Base-by-base conservation (phyloP, 2,329 filamentous ascomycete genomes). In the Alternaria tenuissima region DNA sequence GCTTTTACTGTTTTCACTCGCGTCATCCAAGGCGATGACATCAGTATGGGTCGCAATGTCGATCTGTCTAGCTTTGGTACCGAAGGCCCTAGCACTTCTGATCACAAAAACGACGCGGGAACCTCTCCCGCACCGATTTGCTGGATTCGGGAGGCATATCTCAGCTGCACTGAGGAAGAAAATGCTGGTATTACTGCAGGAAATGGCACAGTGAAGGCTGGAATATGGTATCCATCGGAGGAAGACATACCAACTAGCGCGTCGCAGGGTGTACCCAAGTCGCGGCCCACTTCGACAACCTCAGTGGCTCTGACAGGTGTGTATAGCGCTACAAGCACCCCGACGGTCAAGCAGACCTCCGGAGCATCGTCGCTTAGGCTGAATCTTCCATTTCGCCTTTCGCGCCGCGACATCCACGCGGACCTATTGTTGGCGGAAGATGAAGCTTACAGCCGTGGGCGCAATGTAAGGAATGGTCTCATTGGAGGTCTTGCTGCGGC, bases 31-130 rank as follows among this genome's bases (percentile, higher is more conserved):
- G 83, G 83, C 36, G 79, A 76, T 7, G 83, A 84, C 55, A 74
- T 86, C 38, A 78, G 81, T 20, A 83, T 80, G 3, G 84, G 83
- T 24, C 82, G 83, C 44, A 66, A 77, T 2, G 80, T 88, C 60
- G 77, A 87, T 66, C 77, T 86, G 7, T 75, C 81, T 0, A 77
- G 69, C 1, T 91, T 86, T 73, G 81, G 81, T 57, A 89, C 87
- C 1, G 81, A 83, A 11, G 90, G 90, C 0, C 80, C 85, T 1
- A 76, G 79, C 2, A 86, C 87, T 64, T 82, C 89, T 2, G 88
- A 85, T 0, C 81, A 86, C 60, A 86, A 81, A 0, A 86, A 87
- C 66, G 80, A 80, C 51, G 73, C 86, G 3, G 85, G 86, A 16
- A 78, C 82, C n/a, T 48, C 62, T 52, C 82, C 83, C 1, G 71